Evolutionary conservation across 2,329 filamentous ascomycete genomes (phyloP), one percentile per base, ranked within the genome.

Genomic region (Sporothrix phasma): DNA sequence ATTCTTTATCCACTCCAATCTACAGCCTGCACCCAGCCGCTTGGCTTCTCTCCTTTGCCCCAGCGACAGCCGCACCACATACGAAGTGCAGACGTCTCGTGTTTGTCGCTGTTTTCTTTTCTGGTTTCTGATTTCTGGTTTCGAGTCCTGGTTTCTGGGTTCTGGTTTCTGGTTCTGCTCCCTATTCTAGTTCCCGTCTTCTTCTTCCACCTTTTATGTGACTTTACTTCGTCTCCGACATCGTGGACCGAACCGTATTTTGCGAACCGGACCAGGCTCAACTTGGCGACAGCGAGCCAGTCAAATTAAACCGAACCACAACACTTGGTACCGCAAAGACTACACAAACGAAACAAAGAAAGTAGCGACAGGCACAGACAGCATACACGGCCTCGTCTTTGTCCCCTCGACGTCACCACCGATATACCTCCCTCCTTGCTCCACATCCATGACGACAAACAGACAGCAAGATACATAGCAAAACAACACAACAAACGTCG

Each of bases 61-160:
- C 54, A 64, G 62, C 62, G 62, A 64, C 62, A 53, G 54, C 54
- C 54, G 54, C n/a, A 34, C 3, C 49, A 10, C 51, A 39, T 56
- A 56, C 51, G 51, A 13, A 37, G 34, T 3, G 15, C 34, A 1
- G 10, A 37, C 15, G 15, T 8, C 10, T 37, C 34, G 34, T 37
- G 45, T 19, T 46, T 29, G 13, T 3, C 15, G 11, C 8, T 4
- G 8, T 34, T 37, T 37, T 37, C 8, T 13, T 37, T 31, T 54
- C 7, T 37, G 29, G 22, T 34, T 37, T 34, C 41, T 41, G 17
- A 41, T 34, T 51, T 3, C 26, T 47, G n/a, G n/a, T n/a, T n/a
- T n/a, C n/a, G n/a, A n/a, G n/a, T n/a, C n/a, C n/a, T n/a, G n/a
- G n/a, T 37, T 31, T 54, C 7, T 37, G 29, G 22, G n/a, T 37